These are phyloP conservation scores for Fusarium sp. DNA, from an alignment of 2,329 filamentous ascomycete species.

Conservation along the genomic window DNA sequence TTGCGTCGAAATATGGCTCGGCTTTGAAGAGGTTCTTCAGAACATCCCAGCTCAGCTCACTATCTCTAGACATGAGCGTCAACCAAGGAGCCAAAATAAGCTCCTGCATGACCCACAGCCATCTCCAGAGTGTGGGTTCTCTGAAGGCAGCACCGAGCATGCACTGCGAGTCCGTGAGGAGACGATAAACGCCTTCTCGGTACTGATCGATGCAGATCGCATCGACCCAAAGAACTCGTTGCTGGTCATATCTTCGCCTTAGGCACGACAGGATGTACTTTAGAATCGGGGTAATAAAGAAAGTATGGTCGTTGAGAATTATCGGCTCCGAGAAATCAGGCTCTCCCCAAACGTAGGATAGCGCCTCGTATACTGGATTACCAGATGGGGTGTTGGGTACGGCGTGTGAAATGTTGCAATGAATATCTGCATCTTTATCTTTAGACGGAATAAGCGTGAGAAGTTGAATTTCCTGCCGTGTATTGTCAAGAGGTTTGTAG, in stretches of 20 bases:
- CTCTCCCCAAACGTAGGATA: conserved; percentile 30
- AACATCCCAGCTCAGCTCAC: conserved; percentile 1
- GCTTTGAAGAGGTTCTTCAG: conserved; percentile 6
- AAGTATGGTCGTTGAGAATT: background rate
- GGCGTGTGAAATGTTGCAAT: background rate
- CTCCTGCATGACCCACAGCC: conserved; percentile 28
- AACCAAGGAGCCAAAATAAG: conserved; percentile 2
- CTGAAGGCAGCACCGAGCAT: background rate
- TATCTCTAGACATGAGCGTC: background rate
- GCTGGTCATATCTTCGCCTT: fast-evolving
- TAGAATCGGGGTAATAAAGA: conserved; percentile 8
- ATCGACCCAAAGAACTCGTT: conserved; percentile 16
- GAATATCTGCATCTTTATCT: background rate
- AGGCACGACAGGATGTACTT: background rate
- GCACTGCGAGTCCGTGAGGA: fast-evolving
- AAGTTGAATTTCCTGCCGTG: background rate
- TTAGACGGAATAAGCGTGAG: background rate
- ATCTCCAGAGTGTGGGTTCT: background rate
- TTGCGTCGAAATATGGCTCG: conserved; percentile 22
- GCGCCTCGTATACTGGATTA: conserved; percentile 8
- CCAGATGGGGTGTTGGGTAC: background rate
- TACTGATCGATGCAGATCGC: conserved; percentile 13
- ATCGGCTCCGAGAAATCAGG: conserved; percentile 1
- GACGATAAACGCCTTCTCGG: background rate
- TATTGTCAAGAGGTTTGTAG: background rate